A percentile compares a stretch with the other conserved stretches of the same genome.
Conservation (phyloP, 805 yeast genomes). For the Lachancea lanzarotensis region DNA sequence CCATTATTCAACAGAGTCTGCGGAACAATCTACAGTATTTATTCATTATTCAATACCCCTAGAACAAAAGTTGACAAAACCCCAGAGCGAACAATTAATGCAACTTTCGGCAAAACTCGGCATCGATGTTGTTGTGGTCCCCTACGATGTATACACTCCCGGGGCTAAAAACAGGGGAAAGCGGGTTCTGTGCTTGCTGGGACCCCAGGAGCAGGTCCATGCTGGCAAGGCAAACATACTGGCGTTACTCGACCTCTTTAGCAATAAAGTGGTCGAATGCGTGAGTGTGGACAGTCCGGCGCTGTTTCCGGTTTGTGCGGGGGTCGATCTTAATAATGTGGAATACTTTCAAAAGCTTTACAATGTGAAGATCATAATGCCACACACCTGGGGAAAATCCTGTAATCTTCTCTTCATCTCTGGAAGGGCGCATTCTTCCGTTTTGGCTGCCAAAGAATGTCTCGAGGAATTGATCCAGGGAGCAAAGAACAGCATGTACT, state of each 20-base stretch:
- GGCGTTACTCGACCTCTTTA: conserved; percentile 14
- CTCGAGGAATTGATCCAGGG: conserved; percentile 12
- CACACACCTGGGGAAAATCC: conserved; percentile 11
- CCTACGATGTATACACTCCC: conserved; percentile 4
- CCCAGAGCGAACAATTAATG: conserved; percentile 3
- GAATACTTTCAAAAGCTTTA: conserved; percentile 13
- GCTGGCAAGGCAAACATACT: conserved; percentile 15
- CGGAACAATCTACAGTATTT: not conserved
- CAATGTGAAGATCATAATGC: conserved; percentile 17
- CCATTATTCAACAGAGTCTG: not conserved
- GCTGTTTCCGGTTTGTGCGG: conserved; percentile 19
- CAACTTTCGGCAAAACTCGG: conserved; percentile 14
- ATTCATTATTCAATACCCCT: not conserved
- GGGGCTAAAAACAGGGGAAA: not conserved
- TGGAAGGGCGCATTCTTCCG: conserved; percentile 16
- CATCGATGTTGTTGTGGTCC: conserved; percentile 16
- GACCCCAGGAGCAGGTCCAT: conserved; percentile 15
- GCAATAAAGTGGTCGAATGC: conserved; percentile 14
- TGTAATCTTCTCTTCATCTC: conserved; percentile 16
- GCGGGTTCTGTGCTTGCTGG: conserved; percentile 15
- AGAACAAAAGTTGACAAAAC: not conserved
- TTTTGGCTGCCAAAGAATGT: conserved; percentile 16
- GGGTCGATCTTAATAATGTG: conserved; percentile 20
- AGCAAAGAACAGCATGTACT: conserved; percentile 10
- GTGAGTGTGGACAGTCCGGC: conserved; percentile 20